These are phyloP conservation scores for Acacia concinna DNA, from an alignment of 331 rosid genomes.

Conservation along the genomic window DNA sequence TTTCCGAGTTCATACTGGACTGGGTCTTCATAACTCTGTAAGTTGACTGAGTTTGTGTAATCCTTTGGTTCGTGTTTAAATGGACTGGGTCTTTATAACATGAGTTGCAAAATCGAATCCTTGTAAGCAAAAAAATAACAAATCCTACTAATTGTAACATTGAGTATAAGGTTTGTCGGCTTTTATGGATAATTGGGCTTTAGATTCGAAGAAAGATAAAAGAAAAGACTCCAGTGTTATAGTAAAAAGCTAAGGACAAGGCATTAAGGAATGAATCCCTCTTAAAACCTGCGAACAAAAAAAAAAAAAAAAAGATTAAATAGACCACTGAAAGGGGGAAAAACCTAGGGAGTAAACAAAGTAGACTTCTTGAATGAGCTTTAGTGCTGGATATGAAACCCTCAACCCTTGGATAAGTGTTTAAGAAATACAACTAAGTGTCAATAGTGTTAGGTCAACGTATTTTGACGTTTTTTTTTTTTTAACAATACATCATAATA, in stretches of 20 bases:
- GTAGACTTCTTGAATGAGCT: too few species aligned
- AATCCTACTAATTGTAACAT: neutral
- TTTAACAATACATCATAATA: neutral
- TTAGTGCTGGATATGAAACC: too few species aligned
- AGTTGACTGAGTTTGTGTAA: neutral
- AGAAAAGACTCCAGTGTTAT: neutral
- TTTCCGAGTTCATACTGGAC: neutral
- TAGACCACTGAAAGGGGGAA: neutral
- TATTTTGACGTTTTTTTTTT: too few species aligned
- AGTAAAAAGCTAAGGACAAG: neutral
- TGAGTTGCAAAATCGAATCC: neutral
- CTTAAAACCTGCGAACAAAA: neutral
- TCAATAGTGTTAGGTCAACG: too few species aligned
- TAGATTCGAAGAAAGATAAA: neutral
- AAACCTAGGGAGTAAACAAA: too few species aligned
- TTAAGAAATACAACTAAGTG: too few species aligned
- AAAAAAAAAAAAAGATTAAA: neutral
- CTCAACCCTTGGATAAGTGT: too few species aligned
- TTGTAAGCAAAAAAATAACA: too few species aligned
- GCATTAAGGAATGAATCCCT: neutral
- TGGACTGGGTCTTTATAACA: neutral
- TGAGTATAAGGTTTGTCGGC: neutral
- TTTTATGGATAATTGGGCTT: neutral
- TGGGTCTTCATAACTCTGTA: neutral
- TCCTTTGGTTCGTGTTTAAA: neutral